These are phyloP conservation scores for Umbelopsis vinacea DNA, from an alignment of 192 early-diverging fungal species.

Conservation along the genomic window DNA sequence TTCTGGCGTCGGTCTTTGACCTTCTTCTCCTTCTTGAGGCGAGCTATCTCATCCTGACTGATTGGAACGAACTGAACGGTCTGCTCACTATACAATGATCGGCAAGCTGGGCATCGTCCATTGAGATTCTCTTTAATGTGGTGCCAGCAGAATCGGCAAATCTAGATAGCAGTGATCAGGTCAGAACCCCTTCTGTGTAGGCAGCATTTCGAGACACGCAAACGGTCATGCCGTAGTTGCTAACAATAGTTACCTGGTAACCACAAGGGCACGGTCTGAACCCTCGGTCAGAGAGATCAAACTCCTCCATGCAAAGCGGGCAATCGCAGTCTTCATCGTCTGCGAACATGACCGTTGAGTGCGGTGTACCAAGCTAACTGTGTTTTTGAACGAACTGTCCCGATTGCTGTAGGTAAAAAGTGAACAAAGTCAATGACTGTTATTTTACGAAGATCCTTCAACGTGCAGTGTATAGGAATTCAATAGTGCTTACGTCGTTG, in stretches of 20 bases:
- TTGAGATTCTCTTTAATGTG: slow-evolving; percentile 95
- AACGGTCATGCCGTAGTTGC: not conserved
- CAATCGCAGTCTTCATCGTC: slow-evolving; percentile 95
- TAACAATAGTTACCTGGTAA: slow-evolving; percentile 77
- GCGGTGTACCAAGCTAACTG: slow-evolving; percentile 15
- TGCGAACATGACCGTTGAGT: slow-evolving; percentile 46
- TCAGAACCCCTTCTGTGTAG: not conserved
- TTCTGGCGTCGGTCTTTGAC: slow-evolving; percentile 89
- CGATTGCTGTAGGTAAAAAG: not conserved
- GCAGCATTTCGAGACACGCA: not conserved
- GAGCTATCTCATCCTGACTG: slow-evolving; percentile 84
- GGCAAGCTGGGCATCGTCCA: slow-evolving; percentile 94
- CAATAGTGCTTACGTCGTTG: no score
- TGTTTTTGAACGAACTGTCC: not conserved
- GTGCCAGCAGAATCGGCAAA: slow-evolving; percentile 99
- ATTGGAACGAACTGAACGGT: slow-evolving; percentile 87
- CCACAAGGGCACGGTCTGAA: slow-evolving; percentile 98
- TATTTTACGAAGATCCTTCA: no score
- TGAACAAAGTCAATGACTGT: no score
- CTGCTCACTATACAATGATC: slow-evolving; percentile 89
- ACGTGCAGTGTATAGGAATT: no score
- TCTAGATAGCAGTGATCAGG: slow-evolving; percentile 55
- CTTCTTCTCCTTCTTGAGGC: slow-evolving; percentile 76
- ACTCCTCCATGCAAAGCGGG: slow-evolving; percentile 98
- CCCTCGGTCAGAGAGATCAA: slow-evolving; percentile 94